Evolutionary conservation across 2,329 filamentous ascomycete genomes (phyloP).

Genomic region (Cladobotryum mycophilum): DNA sequence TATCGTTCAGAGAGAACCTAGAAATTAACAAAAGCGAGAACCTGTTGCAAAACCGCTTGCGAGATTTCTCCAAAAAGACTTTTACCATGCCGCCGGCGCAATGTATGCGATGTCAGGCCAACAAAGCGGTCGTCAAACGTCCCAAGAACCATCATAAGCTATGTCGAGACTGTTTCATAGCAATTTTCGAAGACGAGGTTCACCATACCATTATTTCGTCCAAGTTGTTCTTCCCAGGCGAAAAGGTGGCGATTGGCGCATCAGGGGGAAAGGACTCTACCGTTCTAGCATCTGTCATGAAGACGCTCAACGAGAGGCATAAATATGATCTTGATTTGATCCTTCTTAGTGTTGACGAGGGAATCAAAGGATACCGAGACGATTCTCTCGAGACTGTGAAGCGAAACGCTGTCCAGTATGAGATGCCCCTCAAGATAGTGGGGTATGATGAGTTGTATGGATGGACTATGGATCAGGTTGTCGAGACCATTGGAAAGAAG

Average conservation of each 20-base stretch:
- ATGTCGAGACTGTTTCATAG: conserved; percentile 82
- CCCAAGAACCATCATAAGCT: conserved; percentile 94
- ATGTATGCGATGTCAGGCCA: conserved; percentile 69
- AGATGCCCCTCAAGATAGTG: conserved; percentile 85
- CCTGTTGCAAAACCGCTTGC: too few relatives aligned
- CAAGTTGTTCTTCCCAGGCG: conserved; percentile 74
- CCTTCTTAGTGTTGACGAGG: conserved; percentile 89
- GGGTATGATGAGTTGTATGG: conserved; percentile 93
- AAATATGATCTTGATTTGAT: conserved; percentile 80
- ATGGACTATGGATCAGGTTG: conserved; percentile 99
- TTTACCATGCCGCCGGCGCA: conserved; percentile 65
- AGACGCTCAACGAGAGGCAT: conserved; percentile 87
- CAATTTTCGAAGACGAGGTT: conserved; percentile 84
- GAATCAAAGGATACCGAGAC: conserved; percentile 93
- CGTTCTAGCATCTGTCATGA: conserved; percentile 87
- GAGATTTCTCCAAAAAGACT: too few relatives aligned
- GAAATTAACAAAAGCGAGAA: too few relatives aligned
- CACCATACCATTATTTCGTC: conserved; percentile 85
- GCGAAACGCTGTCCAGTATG: conserved; percentile 83
- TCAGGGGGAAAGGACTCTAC: conserved; percentile 98
- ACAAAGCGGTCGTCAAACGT: conserved; percentile 81
- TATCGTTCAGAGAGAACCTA: too few relatives aligned
- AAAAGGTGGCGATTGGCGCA: conserved; percentile 87
- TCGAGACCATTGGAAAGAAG: conserved; percentile 93
- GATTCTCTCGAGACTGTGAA: conserved; percentile 96